Conservation (phyloP, 2,329 filamentous ascomycete genomes). For the Talaromyces rugulosus region DNA sequence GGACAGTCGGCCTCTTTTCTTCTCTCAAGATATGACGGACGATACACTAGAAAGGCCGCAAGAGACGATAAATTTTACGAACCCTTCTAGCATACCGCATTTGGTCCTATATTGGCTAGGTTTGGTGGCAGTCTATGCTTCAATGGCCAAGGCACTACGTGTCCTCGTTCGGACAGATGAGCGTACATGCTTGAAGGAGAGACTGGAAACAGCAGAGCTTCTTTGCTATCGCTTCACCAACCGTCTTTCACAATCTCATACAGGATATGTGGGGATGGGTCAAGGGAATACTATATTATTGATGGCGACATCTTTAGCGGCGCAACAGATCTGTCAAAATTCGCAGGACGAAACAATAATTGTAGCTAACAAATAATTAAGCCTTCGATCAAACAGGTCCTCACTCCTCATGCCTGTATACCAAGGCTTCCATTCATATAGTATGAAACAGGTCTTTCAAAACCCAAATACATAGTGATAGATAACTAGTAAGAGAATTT, state of each 20-base stretch:
- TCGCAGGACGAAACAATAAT: neutral
- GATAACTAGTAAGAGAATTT: conserved; percentile 2
- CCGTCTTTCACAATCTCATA: neutral
- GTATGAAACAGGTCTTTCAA: neutral
- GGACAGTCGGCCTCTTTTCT: neutral
- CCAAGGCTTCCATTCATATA: neutral
- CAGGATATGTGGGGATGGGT: neutral
- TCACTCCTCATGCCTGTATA: neutral
- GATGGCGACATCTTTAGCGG: neutral
- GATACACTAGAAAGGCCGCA: neutral
- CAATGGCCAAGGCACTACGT: neutral
- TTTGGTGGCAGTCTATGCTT: neutral
- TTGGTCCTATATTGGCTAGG: conserved; percentile 1
- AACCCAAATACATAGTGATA: neutral
- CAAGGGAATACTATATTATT: neutral
- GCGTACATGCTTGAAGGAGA: neutral
- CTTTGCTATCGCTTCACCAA: neutral
- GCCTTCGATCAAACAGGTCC: too few relatives aligned
- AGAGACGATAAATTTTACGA: neutral
- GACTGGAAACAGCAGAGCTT: neutral
- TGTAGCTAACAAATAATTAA: too few relatives aligned
- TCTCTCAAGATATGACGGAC: neutral
- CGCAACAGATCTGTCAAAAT: neutral
- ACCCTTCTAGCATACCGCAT: neutral
- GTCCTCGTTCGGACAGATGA: neutral